These are phyloP conservation scores for Botrytis elliptica DNA, from an alignment of 2,329 filamentous ascomycete genomes.

Conservation along the genomic window DNA sequence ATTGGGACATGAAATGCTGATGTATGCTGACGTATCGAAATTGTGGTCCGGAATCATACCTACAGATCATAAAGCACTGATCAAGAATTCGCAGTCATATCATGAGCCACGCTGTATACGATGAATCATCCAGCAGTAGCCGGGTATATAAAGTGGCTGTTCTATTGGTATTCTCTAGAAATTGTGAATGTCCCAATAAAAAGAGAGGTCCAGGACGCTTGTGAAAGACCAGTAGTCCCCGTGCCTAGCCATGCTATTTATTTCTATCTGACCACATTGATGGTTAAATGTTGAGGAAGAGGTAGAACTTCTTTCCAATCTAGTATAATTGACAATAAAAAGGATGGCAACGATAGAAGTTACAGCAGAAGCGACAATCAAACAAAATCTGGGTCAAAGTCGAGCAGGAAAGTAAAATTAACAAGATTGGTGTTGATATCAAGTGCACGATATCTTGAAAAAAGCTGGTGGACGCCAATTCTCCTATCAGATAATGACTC, in stretches of 20 bases:
- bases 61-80: neutral
- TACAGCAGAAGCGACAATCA: neutral
- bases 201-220: neutral
- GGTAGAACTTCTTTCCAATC: neutral
- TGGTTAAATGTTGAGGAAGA: neutral
- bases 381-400: neutral
- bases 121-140: neutral
- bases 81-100: neutral
- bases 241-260: neutral
- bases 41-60: neutral
- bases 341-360: neutral
- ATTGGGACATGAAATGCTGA: too few relatives aligned
- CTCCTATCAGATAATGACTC: neutral
- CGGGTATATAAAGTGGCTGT: too few relatives aligned
- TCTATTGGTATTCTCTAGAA: neutral
- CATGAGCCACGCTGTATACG: neutral
- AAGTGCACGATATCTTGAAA: neutral
- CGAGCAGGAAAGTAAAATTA: neutral
- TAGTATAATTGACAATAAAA: neutral
- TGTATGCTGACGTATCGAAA: too few relatives aligned
- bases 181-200: neutral
- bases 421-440: neutral
- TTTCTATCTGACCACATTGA: neutral
- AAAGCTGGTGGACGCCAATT: neutral
- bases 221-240: neutral